phyloP scores from a whole-genome alignment of 2,329 filamentous ascomycete genomes.

The Cadophora gregata region DNA sequence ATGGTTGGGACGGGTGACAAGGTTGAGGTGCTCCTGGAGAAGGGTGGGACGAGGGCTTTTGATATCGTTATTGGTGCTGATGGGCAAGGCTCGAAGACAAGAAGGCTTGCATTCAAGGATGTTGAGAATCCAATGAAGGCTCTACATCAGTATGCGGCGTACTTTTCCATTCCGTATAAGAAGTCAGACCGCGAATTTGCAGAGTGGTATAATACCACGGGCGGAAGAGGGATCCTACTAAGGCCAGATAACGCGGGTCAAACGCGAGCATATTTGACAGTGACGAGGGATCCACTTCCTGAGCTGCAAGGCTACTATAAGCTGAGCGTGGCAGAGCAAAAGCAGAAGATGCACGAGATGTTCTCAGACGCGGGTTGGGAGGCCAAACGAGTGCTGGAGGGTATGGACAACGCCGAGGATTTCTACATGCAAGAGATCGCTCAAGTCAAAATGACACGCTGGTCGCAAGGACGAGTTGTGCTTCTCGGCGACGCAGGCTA shows the following conservation, averaged over 20 bases:
- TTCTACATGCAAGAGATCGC: constrained; percentile 54
- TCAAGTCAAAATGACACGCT: constrained; percentile 51
- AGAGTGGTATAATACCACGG: constrained; percentile 47
- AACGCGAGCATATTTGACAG: constrained; percentile 49
- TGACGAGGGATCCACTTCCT: constrained; percentile 28
- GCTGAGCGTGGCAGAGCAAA: constrained; percentile 46
- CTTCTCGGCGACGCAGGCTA: constrained; percentile 63
- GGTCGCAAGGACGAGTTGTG: constrained; percentile 54
- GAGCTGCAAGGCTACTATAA: constrained; percentile 18
- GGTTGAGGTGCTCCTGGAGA: constrained; percentile 50
- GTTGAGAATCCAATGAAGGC: constrained; percentile 37
- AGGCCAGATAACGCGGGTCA: constrained; percentile 48
- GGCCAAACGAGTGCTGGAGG: constrained; percentile 49
- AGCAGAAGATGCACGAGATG: constrained; percentile 49
- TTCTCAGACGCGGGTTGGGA: constrained; percentile 57
- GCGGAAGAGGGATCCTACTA: constrained; percentile 48
- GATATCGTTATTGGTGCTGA: constrained; percentile 63
- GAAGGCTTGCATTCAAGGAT: constrained; percentile 45
- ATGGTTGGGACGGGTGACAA: constrained; percentile 32
- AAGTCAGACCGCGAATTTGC: constrained; percentile 45
- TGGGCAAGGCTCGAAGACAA: constrained; percentile 56
- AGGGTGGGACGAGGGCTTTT: constrained; percentile 50
- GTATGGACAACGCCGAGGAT: constrained; percentile 48
- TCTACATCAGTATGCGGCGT: constrained; percentile 43
- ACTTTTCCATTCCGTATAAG: constrained; percentile 46